phyloP scores from a whole-genome alignment of 345 rosid genomes.

The Adansonia digitata region DNA sequence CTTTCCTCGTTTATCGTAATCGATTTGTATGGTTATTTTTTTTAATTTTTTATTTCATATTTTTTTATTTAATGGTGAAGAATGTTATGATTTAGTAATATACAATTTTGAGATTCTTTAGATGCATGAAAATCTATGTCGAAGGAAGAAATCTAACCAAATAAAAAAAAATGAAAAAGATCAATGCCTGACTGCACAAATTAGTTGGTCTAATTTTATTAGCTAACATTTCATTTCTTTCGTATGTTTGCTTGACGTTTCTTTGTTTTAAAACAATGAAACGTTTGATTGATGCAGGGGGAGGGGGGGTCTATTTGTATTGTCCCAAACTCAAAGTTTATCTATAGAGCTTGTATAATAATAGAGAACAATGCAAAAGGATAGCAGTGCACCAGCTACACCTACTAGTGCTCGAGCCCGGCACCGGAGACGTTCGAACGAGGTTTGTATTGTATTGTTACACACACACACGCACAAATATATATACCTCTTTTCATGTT shows the following conservation, averaged over 20 bases:
- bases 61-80: too few species aligned
- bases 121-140: neutral
- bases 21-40: neutral
- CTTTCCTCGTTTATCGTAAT: neutral
- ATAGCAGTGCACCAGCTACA: conserved; percentile 8
- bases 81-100: neutral
- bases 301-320: conserved; percentile 1
- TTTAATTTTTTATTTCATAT: neutral
- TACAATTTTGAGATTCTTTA: neutral
- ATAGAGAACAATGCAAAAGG: conserved; percentile 11
- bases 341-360: neutral
- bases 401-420: conserved; percentile 24
- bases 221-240: neutral
- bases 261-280: neutral
- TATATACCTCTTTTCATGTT: neutral
- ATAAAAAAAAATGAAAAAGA: neutral
- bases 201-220: neutral
- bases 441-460: conserved; percentile 16
- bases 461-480: too few species aligned
- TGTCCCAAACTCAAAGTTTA: neutral
- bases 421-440: conserved; percentile 36
- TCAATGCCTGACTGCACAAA: neutral
- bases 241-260: neutral
- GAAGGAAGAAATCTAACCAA: neutral
- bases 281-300: neutral